Evolutionary conservation across 352 stramenopile genomes (phyloP), one percentile per base, ranked within the genome.

Genomic region (Pelagophyceae sp.): DNA sequence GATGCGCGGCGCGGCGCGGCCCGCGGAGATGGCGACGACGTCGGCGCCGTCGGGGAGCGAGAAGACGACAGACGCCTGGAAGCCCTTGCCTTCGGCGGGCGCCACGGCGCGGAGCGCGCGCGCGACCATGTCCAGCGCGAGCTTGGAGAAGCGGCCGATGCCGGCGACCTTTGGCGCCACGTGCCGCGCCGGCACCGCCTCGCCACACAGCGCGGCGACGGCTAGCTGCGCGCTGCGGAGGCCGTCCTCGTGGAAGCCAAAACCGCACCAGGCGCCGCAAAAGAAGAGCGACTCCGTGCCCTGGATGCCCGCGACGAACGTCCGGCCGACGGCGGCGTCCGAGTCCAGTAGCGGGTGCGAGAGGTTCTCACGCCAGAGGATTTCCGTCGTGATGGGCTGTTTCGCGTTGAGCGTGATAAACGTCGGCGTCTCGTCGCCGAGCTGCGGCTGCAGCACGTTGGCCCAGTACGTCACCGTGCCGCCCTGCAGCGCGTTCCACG

Each of bases 161-260:
- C 11, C 23, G 11, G 45, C 45, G 45, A 54, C 11, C n/a, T n/a
- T n/a, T n/a, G n/a, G n/a, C n/a, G n/a, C n/a, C n/a, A n/a, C n/a
- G n/a, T n/a, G n/a, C n/a, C n/a, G n/a, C n/a, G n/a, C n/a, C 45
- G 45, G 45, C 45, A 23, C 45, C 29, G 87, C 76, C 40, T 85
- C 80, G 29, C 80, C 77, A 23, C 83, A 87, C 25, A 93, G 81
- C n/a, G 78, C 76, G 25, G 80, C 86, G 0, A 87, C 88, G 29
- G 89, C 87, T 45, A 91, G 79, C 69, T 92, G 89, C 27, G 86
- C 88, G 51, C 77, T 80, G 35, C 85, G 79, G 72, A 88, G 89
- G 72, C 88, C 88, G 80, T 95, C 91, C 80, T 96, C 91, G 78
- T 96, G 91, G 81, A 96, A 96, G 19, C 91, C 91, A 82, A 95